A percentile compares a stretch with the other conserved stretches of the same genome.
These are phyloP conservation scores for Dovyalis caffra DNA, from an alignment of 345 rosid species.

Conservation along the genomic window DNA sequence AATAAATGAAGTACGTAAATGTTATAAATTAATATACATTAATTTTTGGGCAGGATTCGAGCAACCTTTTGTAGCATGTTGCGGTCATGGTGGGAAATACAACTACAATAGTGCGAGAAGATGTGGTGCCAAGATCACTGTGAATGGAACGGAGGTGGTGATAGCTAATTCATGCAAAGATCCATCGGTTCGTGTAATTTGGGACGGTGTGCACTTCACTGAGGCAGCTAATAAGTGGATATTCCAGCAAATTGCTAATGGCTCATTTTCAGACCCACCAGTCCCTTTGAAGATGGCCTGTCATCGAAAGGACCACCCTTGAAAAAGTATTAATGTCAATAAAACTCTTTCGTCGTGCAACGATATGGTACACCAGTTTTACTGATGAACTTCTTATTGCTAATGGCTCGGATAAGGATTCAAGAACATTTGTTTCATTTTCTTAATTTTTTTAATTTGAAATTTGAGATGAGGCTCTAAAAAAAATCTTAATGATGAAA, in stretches of 20 bases:
- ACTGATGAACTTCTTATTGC: too few species aligned
- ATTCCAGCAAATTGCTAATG: constrained; percentile 37
- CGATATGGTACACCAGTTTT: too few species aligned
- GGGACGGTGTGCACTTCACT: constrained; percentile 79
- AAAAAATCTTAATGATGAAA: too few species aligned
- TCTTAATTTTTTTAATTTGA: too few species aligned
- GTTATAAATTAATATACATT: background rate
- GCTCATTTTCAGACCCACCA: constrained; percentile 55
- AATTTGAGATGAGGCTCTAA: too few species aligned
- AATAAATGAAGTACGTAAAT: background rate
- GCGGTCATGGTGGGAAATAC: constrained; percentile 77
- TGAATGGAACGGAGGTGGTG: constrained; percentile 44
- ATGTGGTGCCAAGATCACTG: constrained; percentile 47
- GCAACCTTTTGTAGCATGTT: constrained; percentile 53
- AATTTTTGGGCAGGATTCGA: constrained; percentile 42
- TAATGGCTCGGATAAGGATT: too few species aligned
- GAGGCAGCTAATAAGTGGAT: constrained; percentile 69
- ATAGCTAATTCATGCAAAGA: constrained; percentile 52
- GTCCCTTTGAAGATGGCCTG: constrained; percentile 50
- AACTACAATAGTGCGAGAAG: constrained; percentile 43
- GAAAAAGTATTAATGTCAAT: too few species aligned
- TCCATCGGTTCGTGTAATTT: constrained; percentile 43
- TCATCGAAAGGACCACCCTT: background rate
- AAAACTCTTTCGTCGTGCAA: too few species aligned
- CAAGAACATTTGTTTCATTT: too few species aligned